These are phyloP conservation scores for Boletus pseudo-olivaceus DNA, from an alignment of 768 basidiomycete genomes.

Conservation along the genomic window DNA sequence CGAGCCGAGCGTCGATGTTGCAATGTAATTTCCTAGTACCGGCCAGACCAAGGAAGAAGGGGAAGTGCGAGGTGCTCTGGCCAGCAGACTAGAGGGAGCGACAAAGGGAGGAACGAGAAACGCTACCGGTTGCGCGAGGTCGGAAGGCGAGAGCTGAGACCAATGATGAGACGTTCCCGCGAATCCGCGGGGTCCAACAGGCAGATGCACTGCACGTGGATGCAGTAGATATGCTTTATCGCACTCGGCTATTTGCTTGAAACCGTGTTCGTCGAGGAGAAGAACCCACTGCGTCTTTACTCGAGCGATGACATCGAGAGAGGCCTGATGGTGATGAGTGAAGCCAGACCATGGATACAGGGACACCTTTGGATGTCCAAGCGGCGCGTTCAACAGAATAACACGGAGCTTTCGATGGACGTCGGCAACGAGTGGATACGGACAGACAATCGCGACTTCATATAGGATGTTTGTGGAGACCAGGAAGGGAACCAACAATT, in stretches of 20 bases:
- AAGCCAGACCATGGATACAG: constrained; percentile 32
- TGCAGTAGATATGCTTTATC: constrained; percentile 40
- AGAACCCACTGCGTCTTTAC: constrained; percentile 49
- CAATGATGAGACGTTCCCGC: constrained; percentile 20
- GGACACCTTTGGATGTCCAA: constrained; percentile 41
- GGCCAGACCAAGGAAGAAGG: constrained; percentile 25
- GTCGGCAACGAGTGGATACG: constrained; percentile 33
- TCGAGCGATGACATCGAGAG: constrained; percentile 37
- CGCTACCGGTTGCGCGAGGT: constrained; percentile 36
- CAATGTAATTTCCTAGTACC: constrained; percentile 21
- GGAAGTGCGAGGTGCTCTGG: constrained; percentile 14
- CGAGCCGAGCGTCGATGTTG: constrained; percentile 27
- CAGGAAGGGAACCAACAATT: constrained; percentile 39
- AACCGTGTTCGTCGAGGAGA: constrained; percentile 46
- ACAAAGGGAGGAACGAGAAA: constrained; percentile 65
- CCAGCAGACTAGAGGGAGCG: constrained; percentile 33
- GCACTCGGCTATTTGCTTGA: constrained; percentile 33
- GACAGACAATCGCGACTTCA: constrained; percentile 49
- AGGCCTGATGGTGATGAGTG: constrained; percentile 21
- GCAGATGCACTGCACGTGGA: constrained; percentile 35
- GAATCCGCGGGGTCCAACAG: constrained; percentile 42
- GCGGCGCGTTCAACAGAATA: constrained; percentile 27
- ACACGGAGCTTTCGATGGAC: constrained; percentile 36
- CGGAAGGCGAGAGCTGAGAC: constrained; percentile 33
- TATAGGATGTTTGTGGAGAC: constrained; percentile 32